A percentile compares a stretch with the other conserved stretches of the same genome.
Evolutionary conservation across 352 stramenopile species (phyloP).

Genomic region (Phytophthora brassicae): DNA sequence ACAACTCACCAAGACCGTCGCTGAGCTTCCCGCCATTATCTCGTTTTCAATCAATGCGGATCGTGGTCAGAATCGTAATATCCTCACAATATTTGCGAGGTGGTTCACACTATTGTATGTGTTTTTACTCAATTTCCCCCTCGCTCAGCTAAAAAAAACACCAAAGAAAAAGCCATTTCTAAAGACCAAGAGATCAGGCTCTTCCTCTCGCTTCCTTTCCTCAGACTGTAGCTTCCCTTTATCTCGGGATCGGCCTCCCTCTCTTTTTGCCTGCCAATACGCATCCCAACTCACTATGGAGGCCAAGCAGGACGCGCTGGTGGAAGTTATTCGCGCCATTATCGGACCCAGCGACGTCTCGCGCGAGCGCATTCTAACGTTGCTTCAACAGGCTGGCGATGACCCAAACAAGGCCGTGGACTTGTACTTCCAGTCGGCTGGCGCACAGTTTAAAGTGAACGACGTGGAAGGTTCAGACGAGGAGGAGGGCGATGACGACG

Average conservation of each 20-base stretch:
- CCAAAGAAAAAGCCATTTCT: constrained; percentile 45
- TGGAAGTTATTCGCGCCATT: constrained; percentile 80
- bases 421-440: constrained; percentile 73
- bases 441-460: constrained; percentile 44
- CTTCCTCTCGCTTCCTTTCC: background rate
- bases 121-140: too few relatives aligned
- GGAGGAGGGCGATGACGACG: constrained; percentile 33
- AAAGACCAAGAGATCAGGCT: too few relatives aligned
- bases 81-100: too few relatives aligned
- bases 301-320: constrained; percentile 59
- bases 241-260: constrained; percentile 31
- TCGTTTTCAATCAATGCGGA: background rate
- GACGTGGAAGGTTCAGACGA: constrained; percentile 54
- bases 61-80: too few relatives aligned
- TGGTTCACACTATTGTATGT: too few relatives aligned
- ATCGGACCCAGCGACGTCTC: constrained; percentile 65
- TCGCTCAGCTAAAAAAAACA: too few relatives aligned
- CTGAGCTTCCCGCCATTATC: constrained; percentile 31
- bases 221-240: constrained; percentile 5
- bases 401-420: constrained; percentile 86
- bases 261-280: background rate
- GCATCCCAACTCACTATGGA: constrained; percentile 38
- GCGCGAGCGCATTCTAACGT: constrained; percentile 61
- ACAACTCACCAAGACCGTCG: constrained; percentile 54
- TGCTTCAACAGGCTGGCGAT: constrained; percentile 60